Conservation (phyloP, 2,329 filamentous ascomycete genomes). For the Alternaria dauci region DNA sequence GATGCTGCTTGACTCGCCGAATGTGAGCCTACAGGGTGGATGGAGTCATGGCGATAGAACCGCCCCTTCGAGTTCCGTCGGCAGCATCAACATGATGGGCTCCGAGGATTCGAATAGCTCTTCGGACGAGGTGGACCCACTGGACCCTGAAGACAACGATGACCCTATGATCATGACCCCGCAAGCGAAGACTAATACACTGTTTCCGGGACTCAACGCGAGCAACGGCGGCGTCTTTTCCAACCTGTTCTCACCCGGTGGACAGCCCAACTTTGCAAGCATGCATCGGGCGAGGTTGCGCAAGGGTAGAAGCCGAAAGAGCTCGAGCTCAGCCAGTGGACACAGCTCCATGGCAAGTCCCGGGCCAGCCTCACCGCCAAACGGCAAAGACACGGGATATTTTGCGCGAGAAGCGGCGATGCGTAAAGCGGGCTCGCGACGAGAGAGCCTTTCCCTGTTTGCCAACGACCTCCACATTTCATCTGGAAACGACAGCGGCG, state of each 20-base stretch:
- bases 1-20: slow-evolving; percentile 69
- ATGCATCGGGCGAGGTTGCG: slow-evolving; percentile 72
- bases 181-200: slow-evolving; percentile 69
- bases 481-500: slow-evolving; percentile 80
- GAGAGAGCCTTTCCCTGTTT: slow-evolving; percentile 90
- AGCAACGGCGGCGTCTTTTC: slow-evolving; percentile 69
- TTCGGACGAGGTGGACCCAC: slow-evolving; percentile 65
- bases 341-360: slow-evolving; percentile 73
- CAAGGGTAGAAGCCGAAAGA: slow-evolving; percentile 68
- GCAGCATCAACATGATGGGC: slow-evolving; percentile 79
- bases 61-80: slow-evolving; percentile 74
- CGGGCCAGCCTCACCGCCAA: slow-evolving; percentile 80
- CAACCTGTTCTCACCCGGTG: slow-evolving; percentile 69
- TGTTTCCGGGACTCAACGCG: slow-evolving; percentile 47
- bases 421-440: slow-evolving; percentile 65
- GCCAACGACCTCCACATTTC: slow-evolving; percentile 87
- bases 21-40: slow-evolving; percentile 63
- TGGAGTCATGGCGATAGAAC: slow-evolving; percentile 66
- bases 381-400: slow-evolving; percentile 63
- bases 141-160: slow-evolving; percentile 59
- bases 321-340: slow-evolving; percentile 73
- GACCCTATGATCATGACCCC: slow-evolving; percentile 86
- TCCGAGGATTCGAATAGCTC: slow-evolving; percentile 79
- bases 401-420: slow-evolving; percentile 62
- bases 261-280: slow-evolving; percentile 79